Evolutionary conservation across 352 stramenopile species (phyloP), one percentile per base, ranked within the genome.

Genomic region (Globisporangium alternatum): DNA sequence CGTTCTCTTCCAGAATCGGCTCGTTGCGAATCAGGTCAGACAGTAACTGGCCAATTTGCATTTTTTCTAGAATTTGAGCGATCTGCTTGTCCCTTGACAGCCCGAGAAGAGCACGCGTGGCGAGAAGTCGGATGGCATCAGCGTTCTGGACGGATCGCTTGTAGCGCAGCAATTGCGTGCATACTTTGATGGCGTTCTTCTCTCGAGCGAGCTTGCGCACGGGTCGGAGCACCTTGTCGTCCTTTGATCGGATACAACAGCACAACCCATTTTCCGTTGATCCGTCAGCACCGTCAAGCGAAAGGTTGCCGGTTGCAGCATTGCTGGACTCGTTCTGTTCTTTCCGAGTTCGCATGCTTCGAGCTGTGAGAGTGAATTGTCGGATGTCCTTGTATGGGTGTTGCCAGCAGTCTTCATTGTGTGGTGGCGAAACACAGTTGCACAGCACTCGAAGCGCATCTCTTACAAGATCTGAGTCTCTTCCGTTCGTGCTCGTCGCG

Each of bases 21-120:
- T 95, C 88, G 60, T 80, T 80, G 25, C 89, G 85, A 58, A 97
- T 93, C 65, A 95, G 80, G 57, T 97, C 89, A 0, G 88, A 95
- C 8, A 97, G 70, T 19, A 96, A 44, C 58, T 95, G 86, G 2
- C 85, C 83, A 3, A 96, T 72, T 56, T 95, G 86, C 89, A 97
- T 97, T 51, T 95, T 94, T 65, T 97, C 87, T 5, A 97, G 65
- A 61, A 97, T 95, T 65, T 97, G 89, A 0, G 87, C 86, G 59
- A 97, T 95, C 33, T 96, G 88, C 2, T 85, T 77, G 60, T 97
- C 89, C 33, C 89, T 80, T n/a, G 89, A 85, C 10, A 96, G 66
- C 0, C 89, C 89, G 15, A 96, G 63, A 13, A 97, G 68, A 7
- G 83, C 86, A n/a, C 86, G 82, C 17, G 88, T 94, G 1, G 89